These are phyloP conservation scores for Phytophthora megakarya DNA, from an alignment of 352 stramenopile genomes.

Conservation along the genomic window DNA sequence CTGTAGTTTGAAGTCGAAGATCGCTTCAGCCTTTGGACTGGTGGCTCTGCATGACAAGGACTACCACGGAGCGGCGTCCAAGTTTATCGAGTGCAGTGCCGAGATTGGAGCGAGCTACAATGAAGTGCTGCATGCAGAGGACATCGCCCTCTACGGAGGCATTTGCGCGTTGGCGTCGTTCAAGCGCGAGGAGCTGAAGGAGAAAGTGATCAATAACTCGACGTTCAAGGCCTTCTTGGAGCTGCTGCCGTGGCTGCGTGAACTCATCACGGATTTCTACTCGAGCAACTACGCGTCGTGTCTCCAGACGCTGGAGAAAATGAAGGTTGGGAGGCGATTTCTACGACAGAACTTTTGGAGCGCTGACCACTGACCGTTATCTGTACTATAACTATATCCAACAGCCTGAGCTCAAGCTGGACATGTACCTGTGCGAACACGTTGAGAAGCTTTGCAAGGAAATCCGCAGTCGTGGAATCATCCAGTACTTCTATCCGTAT, in stretches of 20 bases:
- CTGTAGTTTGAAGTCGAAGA: constrained; percentile 82
- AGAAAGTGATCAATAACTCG: constrained; percentile 88
- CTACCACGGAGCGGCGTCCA: constrained; percentile 74
- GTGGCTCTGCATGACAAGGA: constrained; percentile 83
- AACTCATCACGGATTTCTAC: constrained; percentile 90
- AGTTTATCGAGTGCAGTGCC: constrained; percentile 82
- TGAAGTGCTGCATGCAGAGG: constrained; percentile 82
- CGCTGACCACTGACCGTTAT: not conserved
- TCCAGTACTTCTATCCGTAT: constrained; percentile 91
- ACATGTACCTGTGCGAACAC: constrained; percentile 81
- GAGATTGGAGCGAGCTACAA: constrained; percentile 85
- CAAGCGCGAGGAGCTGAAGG: constrained; percentile 76
- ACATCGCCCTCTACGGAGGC: constrained; percentile 88
- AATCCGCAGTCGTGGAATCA: constrained; percentile 85
- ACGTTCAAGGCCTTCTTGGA: constrained; percentile 91
- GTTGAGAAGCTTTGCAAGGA: constrained; percentile 77
- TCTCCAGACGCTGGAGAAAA: constrained; percentile 74
- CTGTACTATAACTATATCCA: constrained; percentile 2
- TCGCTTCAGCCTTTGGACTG: constrained; percentile 76
- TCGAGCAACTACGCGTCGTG: constrained; percentile 86
- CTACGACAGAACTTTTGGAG: not conserved
- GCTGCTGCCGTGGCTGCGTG: constrained; percentile 83
- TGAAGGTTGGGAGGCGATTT: constrained; percentile 48
- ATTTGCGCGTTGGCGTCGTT: constrained; percentile 89
- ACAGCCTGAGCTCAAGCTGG: constrained; percentile 72